Conservation (phyloP, 441 rosid genomes). For the Codiaeum variegatum region DNA sequence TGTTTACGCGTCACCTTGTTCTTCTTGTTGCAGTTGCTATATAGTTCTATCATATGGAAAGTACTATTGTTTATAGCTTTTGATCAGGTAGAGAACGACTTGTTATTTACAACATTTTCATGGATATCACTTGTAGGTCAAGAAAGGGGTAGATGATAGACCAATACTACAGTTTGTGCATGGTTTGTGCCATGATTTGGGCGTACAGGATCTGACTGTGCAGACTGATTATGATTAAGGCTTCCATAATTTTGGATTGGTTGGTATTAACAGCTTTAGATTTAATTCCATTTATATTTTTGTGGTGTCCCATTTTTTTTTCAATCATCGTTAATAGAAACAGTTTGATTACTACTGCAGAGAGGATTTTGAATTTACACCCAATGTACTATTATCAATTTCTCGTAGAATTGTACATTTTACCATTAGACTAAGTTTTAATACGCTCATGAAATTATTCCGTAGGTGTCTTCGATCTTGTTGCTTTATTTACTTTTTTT, state of each 20-base stretch:
- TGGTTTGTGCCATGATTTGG: constrained; percentile 68
- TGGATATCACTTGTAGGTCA: constrained; percentile 42
- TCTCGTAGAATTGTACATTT: no score
- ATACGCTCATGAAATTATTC: no score
- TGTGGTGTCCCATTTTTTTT: background rate
- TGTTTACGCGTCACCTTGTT: background rate
- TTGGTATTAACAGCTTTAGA: constrained; percentile 6
- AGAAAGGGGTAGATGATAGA: constrained; percentile 56
- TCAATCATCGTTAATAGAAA: background rate
- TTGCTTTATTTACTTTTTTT: no score
- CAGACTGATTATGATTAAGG: constrained; percentile 46
- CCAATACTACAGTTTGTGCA: constrained; percentile 53
- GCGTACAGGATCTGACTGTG: constrained; percentile 71
- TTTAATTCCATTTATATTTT: constrained; percentile 3
- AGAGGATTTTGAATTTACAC: background rate
- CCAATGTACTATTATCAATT: background rate
- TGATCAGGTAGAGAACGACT: background rate
- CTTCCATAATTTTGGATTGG: background rate
- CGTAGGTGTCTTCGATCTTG: no score
- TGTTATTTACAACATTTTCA: constrained; percentile 9
- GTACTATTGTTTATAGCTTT: background rate
- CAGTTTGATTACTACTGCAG: background rate
- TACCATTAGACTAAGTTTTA: no score
- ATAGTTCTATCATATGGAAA: background rate
- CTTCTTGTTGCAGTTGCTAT: background rate